Conservation (phyloP, 257 asterid species). For the Ehretia macrophylla region DNA sequence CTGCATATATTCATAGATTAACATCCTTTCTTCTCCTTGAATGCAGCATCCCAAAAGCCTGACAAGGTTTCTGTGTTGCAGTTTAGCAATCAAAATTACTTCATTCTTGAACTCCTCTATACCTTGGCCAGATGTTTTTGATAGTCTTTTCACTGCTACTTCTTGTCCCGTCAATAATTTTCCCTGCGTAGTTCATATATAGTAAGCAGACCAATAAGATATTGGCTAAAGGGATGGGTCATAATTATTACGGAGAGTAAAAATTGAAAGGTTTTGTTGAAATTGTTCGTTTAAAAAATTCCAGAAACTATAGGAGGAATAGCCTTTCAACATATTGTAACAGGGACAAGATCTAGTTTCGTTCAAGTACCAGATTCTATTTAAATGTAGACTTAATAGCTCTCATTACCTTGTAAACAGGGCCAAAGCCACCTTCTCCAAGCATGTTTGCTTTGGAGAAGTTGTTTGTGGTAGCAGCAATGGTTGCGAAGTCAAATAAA, state of each 20-base stretch:
- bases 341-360: too few species aligned
- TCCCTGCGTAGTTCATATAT: too few species aligned
- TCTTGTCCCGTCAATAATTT: slow-evolving; percentile 19
- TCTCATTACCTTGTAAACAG: slow-evolving; percentile 29
- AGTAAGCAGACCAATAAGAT: too few species aligned
- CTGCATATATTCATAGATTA: not conserved
- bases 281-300: too few species aligned
- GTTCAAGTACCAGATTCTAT: too few species aligned
- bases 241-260: too few species aligned
- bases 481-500: not conserved
- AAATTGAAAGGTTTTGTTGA: too few species aligned
- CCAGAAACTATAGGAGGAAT: not conserved
- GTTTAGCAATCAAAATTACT: not conserved
- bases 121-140: slow-evolving; percentile 36
- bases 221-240: too few species aligned
- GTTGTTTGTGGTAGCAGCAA: not conserved
- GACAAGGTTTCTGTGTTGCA: not conserved
- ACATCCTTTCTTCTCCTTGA: not conserved
- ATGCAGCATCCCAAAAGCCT: not conserved
- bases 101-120: slow-evolving; percentile 11
- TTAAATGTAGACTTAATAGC: too few species aligned
- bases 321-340: too few species aligned
- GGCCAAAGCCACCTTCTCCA: not conserved
- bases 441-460: not conserved
- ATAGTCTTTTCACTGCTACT: slow-evolving; percentile 46